Evolutionary conservation across 2,329 filamentous ascomycete genomes (phyloP).

Genomic region (Beauveria asiatica): DNA sequence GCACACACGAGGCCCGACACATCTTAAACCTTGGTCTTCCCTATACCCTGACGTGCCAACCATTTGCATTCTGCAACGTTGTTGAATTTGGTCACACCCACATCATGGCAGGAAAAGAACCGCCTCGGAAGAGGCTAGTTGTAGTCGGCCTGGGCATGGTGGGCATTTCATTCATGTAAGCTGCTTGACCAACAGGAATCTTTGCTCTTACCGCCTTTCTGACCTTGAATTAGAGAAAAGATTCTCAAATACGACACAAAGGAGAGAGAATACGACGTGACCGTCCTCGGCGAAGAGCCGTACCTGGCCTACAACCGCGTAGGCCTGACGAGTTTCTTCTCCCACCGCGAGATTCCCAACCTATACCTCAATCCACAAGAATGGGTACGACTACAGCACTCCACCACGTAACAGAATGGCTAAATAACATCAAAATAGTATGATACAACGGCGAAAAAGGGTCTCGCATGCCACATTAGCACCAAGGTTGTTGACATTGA

Average conservation of each 20-base stretch:
- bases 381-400: conserved; percentile 51
- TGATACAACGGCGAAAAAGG: conserved; percentile 53
- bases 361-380: conserved; percentile 78
- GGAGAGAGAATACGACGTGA: conserved; percentile 65
- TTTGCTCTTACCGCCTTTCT: neutral
- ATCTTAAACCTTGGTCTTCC: neutral
- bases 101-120: neutral
- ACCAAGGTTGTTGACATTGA: conserved; percentile 60
- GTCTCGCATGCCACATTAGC: conserved; percentile 67
- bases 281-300: conserved; percentile 80
- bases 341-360: conserved; percentile 75
- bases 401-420: neutral
- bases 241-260: conserved; percentile 75
- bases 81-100: neutral
- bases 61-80: neutral
- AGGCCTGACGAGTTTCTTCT: conserved; percentile 81
- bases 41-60: neutral
- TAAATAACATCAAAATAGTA: conserved; percentile 41
- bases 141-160: conserved; percentile 91
- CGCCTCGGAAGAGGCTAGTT: conserved; percentile 54
- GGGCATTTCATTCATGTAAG: conserved; percentile 78
- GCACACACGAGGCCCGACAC: neutral
- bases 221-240: conserved; percentile 58
- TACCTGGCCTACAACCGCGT: conserved; percentile 89
- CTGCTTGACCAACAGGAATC: neutral